phyloP scores from a whole-genome alignment of 2,329 filamentous ascomycete species.

The Scopulariopsis brevicaulis region DNA sequence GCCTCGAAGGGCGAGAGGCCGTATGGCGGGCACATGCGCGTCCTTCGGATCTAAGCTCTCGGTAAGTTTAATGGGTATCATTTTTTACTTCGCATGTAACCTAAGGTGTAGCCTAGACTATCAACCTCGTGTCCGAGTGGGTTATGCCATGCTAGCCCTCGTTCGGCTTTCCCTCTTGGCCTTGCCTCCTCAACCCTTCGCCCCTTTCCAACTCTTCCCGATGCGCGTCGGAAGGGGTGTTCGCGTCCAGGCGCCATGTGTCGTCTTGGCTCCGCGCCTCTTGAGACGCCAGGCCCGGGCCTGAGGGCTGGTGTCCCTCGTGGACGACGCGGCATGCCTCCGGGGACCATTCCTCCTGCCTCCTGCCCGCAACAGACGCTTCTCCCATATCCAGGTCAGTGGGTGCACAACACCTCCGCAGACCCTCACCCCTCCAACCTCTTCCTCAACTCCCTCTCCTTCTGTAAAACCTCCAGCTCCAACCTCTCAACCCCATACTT shows the following conservation, averaged over 20 bases:
- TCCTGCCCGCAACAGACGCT: not conserved
- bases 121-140: no score
- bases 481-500: slow-evolving; percentile 79
- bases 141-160: no score
- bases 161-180: no score
- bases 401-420: not conserved
- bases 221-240: no score
- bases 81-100: not conserved
- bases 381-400: not conserved
- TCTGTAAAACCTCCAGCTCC: slow-evolving; percentile 76
- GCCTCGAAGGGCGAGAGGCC: not conserved
- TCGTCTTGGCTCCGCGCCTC: no score
- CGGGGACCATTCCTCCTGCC: no score
- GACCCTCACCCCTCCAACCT: slow-evolving; percentile 26
- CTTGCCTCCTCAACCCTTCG: no score
- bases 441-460: slow-evolving; percentile 47
- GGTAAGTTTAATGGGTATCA: not conserved
- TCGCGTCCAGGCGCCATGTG: no score
- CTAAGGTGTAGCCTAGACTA: not conserved
- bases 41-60: not conserved
- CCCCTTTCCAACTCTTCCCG: no score
- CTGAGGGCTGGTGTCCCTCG: no score
- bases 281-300: no score
- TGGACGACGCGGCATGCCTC: no score
- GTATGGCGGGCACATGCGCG: not conserved